These are phyloP conservation scores for Fusarium miscanthi DNA, from an alignment of 2,329 filamentous ascomycete genomes.

Conservation along the genomic window DNA sequence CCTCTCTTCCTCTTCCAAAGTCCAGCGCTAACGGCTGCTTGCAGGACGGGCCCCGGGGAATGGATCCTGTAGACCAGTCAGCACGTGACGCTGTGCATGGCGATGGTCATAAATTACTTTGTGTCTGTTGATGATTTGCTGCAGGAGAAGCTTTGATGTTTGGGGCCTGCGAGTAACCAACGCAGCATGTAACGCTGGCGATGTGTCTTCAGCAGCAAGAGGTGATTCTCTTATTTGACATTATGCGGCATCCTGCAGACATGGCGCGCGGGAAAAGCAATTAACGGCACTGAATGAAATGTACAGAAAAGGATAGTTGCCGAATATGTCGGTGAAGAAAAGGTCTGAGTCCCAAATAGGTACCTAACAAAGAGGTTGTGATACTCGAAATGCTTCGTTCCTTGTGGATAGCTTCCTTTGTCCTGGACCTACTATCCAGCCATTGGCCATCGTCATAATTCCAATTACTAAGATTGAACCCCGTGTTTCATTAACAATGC, in stretches of 20 bases:
- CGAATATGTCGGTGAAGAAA: conserved; percentile 8
- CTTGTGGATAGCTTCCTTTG: neutral
- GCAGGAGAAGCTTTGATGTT: conserved; percentile 14
- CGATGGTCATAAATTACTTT: conserved; percentile 6
- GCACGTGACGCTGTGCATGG: conserved; percentile 25
- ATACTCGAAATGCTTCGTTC: conserved; percentile 4
- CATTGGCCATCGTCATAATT: neutral
- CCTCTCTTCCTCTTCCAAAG: conserved; percentile 8
- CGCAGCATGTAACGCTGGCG: conserved; percentile 18
- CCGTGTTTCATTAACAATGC: conserved; percentile 9
- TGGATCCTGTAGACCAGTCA: conserved; percentile 21
- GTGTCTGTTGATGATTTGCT: conserved; percentile 34
- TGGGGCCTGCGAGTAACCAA: neutral
- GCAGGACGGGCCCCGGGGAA: conserved; percentile 13
- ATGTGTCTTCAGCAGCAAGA: conserved; percentile 9
- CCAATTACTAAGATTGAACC: neutral
- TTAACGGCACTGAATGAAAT: neutral
- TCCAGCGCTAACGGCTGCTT: conserved; percentile 36
- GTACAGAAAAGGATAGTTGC: neutral
- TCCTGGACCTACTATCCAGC: neutral
- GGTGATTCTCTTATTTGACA: neutral
- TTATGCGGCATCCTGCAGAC: conserved; percentile 1
- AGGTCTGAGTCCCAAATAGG: too few species aligned
- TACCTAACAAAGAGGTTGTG: neutral
- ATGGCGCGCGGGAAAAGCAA: neutral